These are phyloP conservation scores for Apiotrichum gamsii DNA, from an alignment of 1,284 basidiomycete species.

Conservation along the genomic window DNA sequence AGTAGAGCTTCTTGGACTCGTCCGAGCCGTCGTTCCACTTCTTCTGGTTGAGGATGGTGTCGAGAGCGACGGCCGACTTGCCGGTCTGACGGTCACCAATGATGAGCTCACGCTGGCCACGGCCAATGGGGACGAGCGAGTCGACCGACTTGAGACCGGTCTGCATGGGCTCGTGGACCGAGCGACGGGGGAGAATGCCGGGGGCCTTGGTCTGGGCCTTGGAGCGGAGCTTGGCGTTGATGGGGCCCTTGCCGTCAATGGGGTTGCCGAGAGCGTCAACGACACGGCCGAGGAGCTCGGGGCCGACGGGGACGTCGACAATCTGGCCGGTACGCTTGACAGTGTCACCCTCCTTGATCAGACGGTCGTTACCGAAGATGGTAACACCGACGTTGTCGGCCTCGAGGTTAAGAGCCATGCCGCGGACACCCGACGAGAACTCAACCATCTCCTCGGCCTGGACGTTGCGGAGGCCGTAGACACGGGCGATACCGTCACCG, in stretches of 20 bases:
- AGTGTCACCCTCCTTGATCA: slow-evolving; percentile 99
- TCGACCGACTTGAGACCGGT: slow-evolving; percentile 99
- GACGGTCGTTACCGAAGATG: slow-evolving; percentile 99
- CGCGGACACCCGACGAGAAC: slow-evolving; percentile 97
- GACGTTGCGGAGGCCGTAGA: slow-evolving; percentile 78
- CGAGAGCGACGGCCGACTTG: slow-evolving; percentile 90
- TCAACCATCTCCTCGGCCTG: slow-evolving; percentile 99
- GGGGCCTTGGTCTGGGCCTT: slow-evolving; percentile 98
- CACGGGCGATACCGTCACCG: slow-evolving; percentile 99
- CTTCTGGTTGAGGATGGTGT: slow-evolving; percentile 99
- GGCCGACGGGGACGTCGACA: slow-evolving; percentile 98
- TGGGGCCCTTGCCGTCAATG: slow-evolving; percentile 98
- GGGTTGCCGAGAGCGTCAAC: slow-evolving; percentile 99
- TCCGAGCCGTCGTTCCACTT: slow-evolving; percentile 97
- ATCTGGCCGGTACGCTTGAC: slow-evolving; percentile 99
- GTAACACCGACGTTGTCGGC: slow-evolving; percentile 99
- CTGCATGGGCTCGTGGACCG: slow-evolving; percentile 99
- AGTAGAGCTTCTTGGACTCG: slow-evolving; percentile 97
- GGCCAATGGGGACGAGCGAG: slow-evolving; percentile 99
- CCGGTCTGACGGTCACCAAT: slow-evolving; percentile 99
- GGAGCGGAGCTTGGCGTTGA: slow-evolving; percentile 84
- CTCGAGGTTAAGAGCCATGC: slow-evolving; percentile 99
- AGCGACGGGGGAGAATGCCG: slow-evolving; percentile 96
- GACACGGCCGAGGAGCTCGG: slow-evolving; percentile 92
- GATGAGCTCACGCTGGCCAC: slow-evolving; percentile 99